These are phyloP conservation scores for Globisporangium nunn DNA, from an alignment of 352 stramenopile species.

Conservation along the genomic window DNA sequence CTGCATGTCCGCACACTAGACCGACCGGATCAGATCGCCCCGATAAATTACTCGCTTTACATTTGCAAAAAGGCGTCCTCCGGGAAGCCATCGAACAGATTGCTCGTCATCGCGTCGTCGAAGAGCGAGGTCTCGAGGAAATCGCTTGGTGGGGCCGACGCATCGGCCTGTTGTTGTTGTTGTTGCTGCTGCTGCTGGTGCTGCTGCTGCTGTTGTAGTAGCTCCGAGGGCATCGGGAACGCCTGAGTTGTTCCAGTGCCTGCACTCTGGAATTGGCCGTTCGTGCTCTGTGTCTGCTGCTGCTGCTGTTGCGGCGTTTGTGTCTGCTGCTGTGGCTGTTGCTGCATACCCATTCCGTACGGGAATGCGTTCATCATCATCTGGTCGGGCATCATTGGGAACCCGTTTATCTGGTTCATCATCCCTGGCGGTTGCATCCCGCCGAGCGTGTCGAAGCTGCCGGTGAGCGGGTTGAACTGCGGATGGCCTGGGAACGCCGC, in stretches of 20 bases:
- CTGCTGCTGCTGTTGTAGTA: conserved; percentile 11
- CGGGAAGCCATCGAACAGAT: conserved; percentile 71
- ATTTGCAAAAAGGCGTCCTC: conserved; percentile 73
- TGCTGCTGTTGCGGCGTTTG: conserved; percentile 15
- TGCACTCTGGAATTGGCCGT: conserved; percentile 11
- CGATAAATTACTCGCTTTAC: conserved; percentile 32
- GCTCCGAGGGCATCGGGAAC: conserved; percentile 1
- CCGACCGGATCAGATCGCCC: neutral
- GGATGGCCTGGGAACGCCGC: conserved; percentile 24
- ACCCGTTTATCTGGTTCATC: conserved; percentile 46
- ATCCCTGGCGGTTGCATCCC: conserved; percentile 38
- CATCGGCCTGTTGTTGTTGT: conserved; percentile 15
- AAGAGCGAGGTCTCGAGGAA: conserved; percentile 27
- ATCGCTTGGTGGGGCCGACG: conserved; percentile 9
- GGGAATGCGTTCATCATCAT: conserved; percentile 39
- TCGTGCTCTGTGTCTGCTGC: neutral
- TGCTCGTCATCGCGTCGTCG: conserved; percentile 31
- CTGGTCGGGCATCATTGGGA: conserved; percentile 35
- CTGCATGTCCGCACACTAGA: neutral
- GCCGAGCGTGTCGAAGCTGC: conserved; percentile 20
- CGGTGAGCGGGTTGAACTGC: conserved; percentile 12
- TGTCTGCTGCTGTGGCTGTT: conserved; percentile 20
- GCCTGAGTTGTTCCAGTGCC: neutral
- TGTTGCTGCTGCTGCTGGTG: conserved; percentile 16
- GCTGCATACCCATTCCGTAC: conserved; percentile 23